Evolutionary conservation across 192 early-diverging fungal genomes (phyloP), one percentile per base, ranked within the genome.

Genomic region (Rhizoclosmatium globosum): DNA sequence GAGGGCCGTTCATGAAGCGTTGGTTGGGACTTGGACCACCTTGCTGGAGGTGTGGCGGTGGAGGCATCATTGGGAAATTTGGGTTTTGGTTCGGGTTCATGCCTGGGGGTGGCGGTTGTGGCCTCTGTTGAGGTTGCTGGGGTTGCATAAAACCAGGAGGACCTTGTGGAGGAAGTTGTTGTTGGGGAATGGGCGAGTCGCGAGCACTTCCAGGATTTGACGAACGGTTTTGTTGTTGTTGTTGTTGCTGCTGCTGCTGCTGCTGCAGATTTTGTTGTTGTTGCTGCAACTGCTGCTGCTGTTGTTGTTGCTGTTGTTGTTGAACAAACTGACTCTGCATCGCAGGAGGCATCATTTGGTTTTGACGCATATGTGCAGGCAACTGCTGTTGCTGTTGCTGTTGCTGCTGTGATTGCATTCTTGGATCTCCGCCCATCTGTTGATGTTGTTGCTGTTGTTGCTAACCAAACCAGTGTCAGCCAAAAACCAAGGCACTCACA

Each of bases 281-380:
- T 44, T 74, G 72, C 46, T 74, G 72, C 41, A 31, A 58, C 11
- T 74, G 72, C 23, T 59, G 72, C 57, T 62, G 60, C 59, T 74
- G 56, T 31, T 43, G 58, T 9, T 19, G 50, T 57, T 71, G 47
- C 69, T 47, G 69, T 47, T 19, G 69, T 47, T 71, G 69, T 45
- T 21, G 69, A 31, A 43, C n/a, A 17, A 31, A 21, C 4, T 13
- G 39, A 0, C 6, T n/a, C 6, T 68, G 9, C 43, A 68, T 68
- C 13, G 11, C 66, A 21, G 21, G 61, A 9, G 21, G 61, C 39
- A 38, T 9, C 61, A 17, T n/a, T 57, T 64, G 61, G 13, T 11
- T 21, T 64, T 64, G 61, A 64, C 7, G 39, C 61, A 11, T 6
- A 17, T 64, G 61, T 19, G 21, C 0, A 64, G 61, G 21, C 61